Evolutionary conservation across 805 yeast genomes (phyloP), one percentile per base, ranked within the genome.

Genomic region (Lipomyces anomalus): DNA sequence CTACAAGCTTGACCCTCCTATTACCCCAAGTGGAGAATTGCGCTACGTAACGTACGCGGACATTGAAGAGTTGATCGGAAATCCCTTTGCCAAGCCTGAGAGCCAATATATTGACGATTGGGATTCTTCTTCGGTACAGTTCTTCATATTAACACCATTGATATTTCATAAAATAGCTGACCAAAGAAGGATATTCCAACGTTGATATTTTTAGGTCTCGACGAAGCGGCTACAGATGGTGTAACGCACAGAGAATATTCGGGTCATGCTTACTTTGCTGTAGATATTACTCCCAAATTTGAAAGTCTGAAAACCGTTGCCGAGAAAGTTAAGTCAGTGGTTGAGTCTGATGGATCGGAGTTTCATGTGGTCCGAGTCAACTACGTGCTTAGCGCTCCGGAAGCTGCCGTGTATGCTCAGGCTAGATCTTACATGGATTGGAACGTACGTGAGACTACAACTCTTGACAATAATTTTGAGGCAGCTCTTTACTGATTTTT

Each of bases 371-470:
- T 52, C 23, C 40, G 53, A 23, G 32, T 20, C 35, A 40, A 24
- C 40, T 53, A 34, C 28, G 38, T 33, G n/a, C 52, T 35, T 34
- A 42, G 22, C 29, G 49, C 38, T 44, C 24, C 37, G n/a, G 83
- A 82, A 42, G 82, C 87, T 0, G 77, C 86, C 2, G 61, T 87
- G 20, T 81, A 77, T 53, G 81, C 95, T 2, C 92, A 89, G 59
- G 90, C 85, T 0, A 78, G 82, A 47, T 86, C 84, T 80, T 84
- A 79, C 60, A 59, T 88, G 43, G 95, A 89, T 63, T 90, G 97
- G 96, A 69, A 84, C 38, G 17, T 46, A 28, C 44, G 53, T 20
- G 43, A 43, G 33, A 55, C 51, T 9, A 13, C 13, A 26, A 9
- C 11, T 26, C 11, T 13, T 26, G 30, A 13, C 13, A n/a, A n/a